Conservation (phyloP, 2,329 filamentous ascomycete genomes). For the Bipolaris zeicola region DNA sequence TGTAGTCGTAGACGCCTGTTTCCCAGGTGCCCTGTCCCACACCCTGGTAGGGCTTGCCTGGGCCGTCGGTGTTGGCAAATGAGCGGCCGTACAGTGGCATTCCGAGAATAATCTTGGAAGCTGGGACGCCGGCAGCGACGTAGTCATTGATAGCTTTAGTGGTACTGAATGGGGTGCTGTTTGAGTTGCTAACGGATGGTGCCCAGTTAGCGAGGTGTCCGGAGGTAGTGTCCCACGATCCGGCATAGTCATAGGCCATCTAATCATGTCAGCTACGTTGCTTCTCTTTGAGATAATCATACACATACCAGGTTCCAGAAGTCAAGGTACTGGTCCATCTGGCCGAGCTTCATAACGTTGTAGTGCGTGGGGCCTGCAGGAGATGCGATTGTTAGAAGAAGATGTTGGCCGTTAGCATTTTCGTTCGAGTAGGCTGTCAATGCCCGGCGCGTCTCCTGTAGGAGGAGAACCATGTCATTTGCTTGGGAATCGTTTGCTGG, state of each 20-base stretch:
- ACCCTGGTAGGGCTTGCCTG: slow-evolving; percentile 39
- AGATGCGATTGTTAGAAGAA: slow-evolving; percentile 55
- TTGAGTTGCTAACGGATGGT: slow-evolving; percentile 31
- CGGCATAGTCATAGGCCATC: slow-evolving; percentile 82
- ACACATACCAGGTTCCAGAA: slow-evolving; percentile 58
- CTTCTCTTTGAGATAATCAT: background rate
- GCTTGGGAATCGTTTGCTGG: slow-evolving; percentile 40
- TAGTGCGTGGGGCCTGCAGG: slow-evolving; percentile 54
- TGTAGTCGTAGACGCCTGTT: slow-evolving; percentile 46
- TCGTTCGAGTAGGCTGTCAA: slow-evolving; percentile 50
- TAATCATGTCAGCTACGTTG: background rate
- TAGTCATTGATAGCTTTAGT: slow-evolving; percentile 41
- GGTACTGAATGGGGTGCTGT: slow-evolving; percentile 45
- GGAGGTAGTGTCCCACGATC: slow-evolving; percentile 42
- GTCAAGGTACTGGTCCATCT: slow-evolving; percentile 56
- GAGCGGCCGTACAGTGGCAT: slow-evolving; percentile 47
- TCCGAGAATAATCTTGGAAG: slow-evolving; percentile 45
- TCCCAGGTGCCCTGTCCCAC: slow-evolving; percentile 45
- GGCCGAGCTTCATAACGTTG: slow-evolving; percentile 49
- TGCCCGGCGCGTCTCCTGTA: slow-evolving; percentile 39
- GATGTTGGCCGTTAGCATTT: slow-evolving; percentile 49
- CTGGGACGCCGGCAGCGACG: slow-evolving; percentile 37
- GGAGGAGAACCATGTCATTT: slow-evolving; percentile 42
- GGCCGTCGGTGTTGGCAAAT: slow-evolving; percentile 44
- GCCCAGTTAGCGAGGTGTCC: slow-evolving; percentile 44